Evolutionary conservation across 2,329 filamentous ascomycete species (phyloP).

Genomic region (Trichoderma oligosporum): DNA sequence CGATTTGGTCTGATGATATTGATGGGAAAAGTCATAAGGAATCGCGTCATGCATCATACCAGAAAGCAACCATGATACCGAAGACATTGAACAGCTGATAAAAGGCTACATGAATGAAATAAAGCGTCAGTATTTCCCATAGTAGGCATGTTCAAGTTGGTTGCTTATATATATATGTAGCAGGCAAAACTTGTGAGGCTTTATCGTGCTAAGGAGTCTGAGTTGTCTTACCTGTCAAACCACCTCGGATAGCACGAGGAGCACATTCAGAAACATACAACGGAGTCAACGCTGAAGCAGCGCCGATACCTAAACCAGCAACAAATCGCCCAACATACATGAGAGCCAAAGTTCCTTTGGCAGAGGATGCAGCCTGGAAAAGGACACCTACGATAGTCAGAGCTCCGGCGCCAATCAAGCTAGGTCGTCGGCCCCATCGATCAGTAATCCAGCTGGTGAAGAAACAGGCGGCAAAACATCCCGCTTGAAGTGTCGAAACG

Average conservation of each 20-base stretch:
- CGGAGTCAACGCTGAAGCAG: slow-evolving; percentile 44
- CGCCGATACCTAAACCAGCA: slow-evolving; percentile 48
- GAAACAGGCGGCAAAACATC: slow-evolving; percentile 63
- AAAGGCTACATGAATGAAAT: slow-evolving; percentile 32
- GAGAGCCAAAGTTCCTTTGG: slow-evolving; percentile 50
- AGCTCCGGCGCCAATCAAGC: slow-evolving; percentile 53
- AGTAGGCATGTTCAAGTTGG: neutral
- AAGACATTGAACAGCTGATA: slow-evolving; percentile 50
- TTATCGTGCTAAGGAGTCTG: neutral
- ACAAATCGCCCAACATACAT: slow-evolving; percentile 64
- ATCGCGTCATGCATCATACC: slow-evolving; percentile 39
- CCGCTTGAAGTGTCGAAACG: slow-evolving; percentile 67
- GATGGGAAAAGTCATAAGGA: neutral
- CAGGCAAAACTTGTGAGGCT: neutral
- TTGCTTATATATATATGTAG: neutral
- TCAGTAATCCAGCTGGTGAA: slow-evolving; percentile 53
- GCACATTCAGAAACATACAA: slow-evolving; percentile 49
- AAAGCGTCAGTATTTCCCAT: slow-evolving; percentile 3
- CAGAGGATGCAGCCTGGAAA: slow-evolving; percentile 58
- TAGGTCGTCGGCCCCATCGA: slow-evolving; percentile 50
- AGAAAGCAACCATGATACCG: slow-evolving; percentile 42
- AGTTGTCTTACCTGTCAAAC: slow-evolving; percentile 43
- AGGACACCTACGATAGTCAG: slow-evolving; percentile 59
- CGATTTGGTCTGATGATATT: neutral
- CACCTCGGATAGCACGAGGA: slow-evolving; percentile 48